Conservation (phyloP, 75 land plant genomes). For the Gnetum montanum region DNA sequence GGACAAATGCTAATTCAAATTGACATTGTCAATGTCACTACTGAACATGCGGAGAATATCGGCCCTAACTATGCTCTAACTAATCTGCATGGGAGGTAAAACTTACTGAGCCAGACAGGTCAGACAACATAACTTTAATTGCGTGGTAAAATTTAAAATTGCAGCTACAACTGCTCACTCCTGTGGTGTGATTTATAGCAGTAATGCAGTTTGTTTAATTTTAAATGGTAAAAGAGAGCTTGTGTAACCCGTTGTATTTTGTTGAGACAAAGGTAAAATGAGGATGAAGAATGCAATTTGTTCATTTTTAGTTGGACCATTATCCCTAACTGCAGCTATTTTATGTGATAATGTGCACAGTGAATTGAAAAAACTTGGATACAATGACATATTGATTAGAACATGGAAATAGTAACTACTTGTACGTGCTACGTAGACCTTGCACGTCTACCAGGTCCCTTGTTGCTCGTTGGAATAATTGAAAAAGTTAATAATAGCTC, state of each 20-base stretch:
- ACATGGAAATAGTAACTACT: conserved; percentile 93
- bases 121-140: not conserved
- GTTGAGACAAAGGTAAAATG: no score
- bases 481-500: no score
- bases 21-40: not conserved
- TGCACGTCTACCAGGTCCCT: conserved; percentile 67
- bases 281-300: not conserved
- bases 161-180: no score
- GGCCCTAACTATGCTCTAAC: conserved; percentile 85
- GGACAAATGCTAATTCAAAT: not conserved
- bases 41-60: conserved; percentile 92
- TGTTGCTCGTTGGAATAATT: no score
- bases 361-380: conserved; percentile 58
- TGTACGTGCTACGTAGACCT: conserved; percentile 74
- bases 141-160: not conserved
- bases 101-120: conserved; percentile 59
- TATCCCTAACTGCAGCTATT: not conserved
- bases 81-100: conserved; percentile 56
- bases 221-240: no score
- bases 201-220: no score
- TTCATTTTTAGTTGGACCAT: not conserved
- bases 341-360: conserved; percentile 21
- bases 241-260: no score
- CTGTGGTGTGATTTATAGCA: not conserved
- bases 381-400: conserved; percentile 71